Evolutionary conservation across 257 asterid genomes (phyloP), one percentile per base, ranked within the genome.

Genomic region (Hygrophila difformis): DNA sequence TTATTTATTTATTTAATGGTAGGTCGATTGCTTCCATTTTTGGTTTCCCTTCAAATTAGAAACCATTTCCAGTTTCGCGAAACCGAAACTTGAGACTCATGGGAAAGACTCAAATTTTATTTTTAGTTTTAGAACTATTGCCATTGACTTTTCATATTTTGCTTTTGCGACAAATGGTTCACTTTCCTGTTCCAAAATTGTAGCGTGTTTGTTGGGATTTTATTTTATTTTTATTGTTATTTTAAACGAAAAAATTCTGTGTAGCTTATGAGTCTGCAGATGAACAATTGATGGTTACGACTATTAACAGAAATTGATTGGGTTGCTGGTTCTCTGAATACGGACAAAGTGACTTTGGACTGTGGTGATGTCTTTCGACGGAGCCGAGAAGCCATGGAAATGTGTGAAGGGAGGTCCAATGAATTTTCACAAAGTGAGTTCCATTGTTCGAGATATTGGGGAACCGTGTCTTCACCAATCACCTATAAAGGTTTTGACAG

Each of bases 381-480:
- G 73, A 39, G 76, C 59, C 51, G 73, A 55, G 44, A 79, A 69
- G 78, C 93, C 61, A 77, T 88, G 96, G 94, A 89, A 73, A 75
- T 89, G 97, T 57, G 97, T 73, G 48, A 82, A 68, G 43, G 84
- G 77, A 45, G 78, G 85, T 53, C 35, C 87, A 8, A 77, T 77
- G 68, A 79, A 71, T 75, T 65, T 88, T 49, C 96, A 79, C 55
- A 79, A 63, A 62, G 83, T 88, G 70, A 75, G 91, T 69, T 75
- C 96, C 20, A 75, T 89, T 59, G 91, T 82, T 62, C 87, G 94
- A 46, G 94, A 84, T 63, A 79, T 89, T 64, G 91, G 97, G 67
- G 96, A 89, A 58, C 96, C 96, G 56, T 89, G 97, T 64, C 87
- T 88, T 66, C 79, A 77, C 64, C 97, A 79, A 34, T 71, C 94